Conservation (phyloP, 192 early-diverging fungal genomes). For the Nowakowskiella sp. region DNA sequence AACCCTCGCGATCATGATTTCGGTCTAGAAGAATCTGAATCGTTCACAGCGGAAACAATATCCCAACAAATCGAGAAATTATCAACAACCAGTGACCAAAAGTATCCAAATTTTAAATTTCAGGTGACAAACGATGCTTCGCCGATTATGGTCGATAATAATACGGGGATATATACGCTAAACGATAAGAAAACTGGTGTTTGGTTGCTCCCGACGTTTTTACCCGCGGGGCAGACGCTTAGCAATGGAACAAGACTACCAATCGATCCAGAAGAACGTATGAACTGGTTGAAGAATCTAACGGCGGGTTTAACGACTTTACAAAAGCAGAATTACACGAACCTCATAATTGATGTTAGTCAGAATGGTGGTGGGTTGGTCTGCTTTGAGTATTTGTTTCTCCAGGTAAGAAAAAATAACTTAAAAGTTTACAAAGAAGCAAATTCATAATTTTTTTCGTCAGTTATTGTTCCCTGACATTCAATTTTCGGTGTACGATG, state of each 20-base stretch:
- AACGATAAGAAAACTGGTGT: not conserved
- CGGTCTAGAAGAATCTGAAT: not conserved
- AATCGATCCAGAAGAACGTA: not conserved
- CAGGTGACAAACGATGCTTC: not conserved
- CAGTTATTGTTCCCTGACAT: too few relatives aligned
- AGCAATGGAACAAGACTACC: too few relatives aligned
- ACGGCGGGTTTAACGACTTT: not conserved
- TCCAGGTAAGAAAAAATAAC: too few relatives aligned
- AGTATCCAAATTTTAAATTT: not conserved
- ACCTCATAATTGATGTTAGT: constrained; percentile 4
- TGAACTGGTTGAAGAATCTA: not conserved
- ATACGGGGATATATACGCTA: not conserved
- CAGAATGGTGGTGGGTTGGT: constrained; percentile 4
- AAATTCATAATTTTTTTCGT: too few relatives aligned
- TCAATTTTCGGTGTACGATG: too few relatives aligned
- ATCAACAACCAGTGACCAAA: not conserved
- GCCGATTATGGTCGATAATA: not conserved
- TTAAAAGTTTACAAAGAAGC: too few relatives aligned
- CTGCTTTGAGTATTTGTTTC: too few relatives aligned
- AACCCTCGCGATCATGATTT: not conserved
- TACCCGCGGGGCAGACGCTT: not conserved
- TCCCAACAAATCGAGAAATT: not conserved
- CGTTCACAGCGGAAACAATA: too few relatives aligned
- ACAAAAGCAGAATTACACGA: not conserved
- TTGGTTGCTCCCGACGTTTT: not conserved